Evolutionary conservation across 352 stramenopile genomes (phyloP).

Genomic region (Phytopythium litorale): DNA sequence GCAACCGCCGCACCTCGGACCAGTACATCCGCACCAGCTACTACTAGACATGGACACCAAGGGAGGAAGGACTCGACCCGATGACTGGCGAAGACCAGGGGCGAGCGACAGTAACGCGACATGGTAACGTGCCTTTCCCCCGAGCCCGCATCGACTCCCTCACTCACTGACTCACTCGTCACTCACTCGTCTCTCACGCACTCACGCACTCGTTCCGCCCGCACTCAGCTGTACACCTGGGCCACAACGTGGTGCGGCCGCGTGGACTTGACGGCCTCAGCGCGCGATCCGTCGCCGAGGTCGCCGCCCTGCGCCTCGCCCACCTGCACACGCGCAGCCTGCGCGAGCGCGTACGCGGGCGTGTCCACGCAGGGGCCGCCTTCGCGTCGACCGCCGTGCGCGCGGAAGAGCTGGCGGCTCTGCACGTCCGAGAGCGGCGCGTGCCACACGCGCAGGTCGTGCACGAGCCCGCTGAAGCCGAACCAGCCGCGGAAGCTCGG

Average conservation of each 20-base stretch:
- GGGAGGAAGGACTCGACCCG: neutral
- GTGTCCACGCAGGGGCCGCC: constrained; percentile 40
- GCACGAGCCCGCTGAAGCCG: constrained; percentile 60
- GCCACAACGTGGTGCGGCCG: constrained; percentile 59
- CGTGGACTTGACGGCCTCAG: constrained; percentile 43
- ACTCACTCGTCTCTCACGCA: neutral
- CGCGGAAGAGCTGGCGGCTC: constrained; percentile 57
- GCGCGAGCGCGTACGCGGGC: constrained; percentile 49
- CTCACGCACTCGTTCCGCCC: neutral
- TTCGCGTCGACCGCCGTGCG: constrained; percentile 12
- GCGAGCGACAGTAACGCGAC: neutral
- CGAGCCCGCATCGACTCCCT: neutral
- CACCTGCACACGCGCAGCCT: constrained; percentile 19
- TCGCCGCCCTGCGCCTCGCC: neutral
- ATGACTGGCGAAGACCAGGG: neutral
- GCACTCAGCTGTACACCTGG: constrained; percentile 43
- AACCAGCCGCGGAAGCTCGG: constrained; percentile 68
- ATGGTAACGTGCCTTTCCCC: neutral
- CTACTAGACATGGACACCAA: neutral
- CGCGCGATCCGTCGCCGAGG: constrained; percentile 1
- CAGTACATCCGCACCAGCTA: constrained; percentile 71
- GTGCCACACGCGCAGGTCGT: constrained; percentile 55
- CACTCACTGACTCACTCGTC: neutral
- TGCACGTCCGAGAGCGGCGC: constrained; percentile 40
- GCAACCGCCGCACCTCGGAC: constrained; percentile 80